Evolutionary conservation across 202 grass and related monocot species (phyloP).

Genomic region (Setaria italica): DNA sequence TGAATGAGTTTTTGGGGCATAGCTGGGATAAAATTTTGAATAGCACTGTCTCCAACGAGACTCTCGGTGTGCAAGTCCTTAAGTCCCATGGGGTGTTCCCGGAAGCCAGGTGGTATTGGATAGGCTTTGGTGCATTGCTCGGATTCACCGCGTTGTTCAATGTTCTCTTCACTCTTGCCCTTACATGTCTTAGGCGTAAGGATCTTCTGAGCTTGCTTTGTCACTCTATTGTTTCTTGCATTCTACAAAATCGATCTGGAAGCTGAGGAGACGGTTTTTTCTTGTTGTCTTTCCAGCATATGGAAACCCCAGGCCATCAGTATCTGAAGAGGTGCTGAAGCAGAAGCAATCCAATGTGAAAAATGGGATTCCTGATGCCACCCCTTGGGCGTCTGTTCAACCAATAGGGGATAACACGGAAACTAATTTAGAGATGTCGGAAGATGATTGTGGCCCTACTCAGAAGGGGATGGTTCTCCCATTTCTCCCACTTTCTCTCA

Average conservation of each 20-base stretch:
- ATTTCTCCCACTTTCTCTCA: conserved; percentile 66
- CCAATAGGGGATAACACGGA: not conserved
- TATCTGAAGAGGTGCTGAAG: conserved; percentile 68
- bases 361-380: conserved; percentile 50
- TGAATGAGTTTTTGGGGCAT: conserved; percentile 71
- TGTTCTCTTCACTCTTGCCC: not conserved
- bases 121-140: conserved; percentile 12
- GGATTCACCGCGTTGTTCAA: not conserved
- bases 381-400: conserved; percentile 33
- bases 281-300: conserved; percentile 24
- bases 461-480: conserved; percentile 83
- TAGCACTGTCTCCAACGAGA: conserved; percentile 13
- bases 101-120: conserved; percentile 24
- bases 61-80: conserved; percentile 63
- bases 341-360: conserved; percentile 66
- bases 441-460: conserved; percentile 34
- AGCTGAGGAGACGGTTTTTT: not conserved
- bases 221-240: not conserved
- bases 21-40: conserved; percentile 57
- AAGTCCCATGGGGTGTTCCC: conserved; percentile 60
- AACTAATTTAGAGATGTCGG: not conserved
- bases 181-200: not conserved
- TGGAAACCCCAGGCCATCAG: conserved; percentile 7
- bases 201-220: not conserved
- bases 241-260: conserved; percentile 5